Evolutionary conservation across 164 flowering plant species (phyloP).

Genomic region (Warburgia ugandensis): DNA sequence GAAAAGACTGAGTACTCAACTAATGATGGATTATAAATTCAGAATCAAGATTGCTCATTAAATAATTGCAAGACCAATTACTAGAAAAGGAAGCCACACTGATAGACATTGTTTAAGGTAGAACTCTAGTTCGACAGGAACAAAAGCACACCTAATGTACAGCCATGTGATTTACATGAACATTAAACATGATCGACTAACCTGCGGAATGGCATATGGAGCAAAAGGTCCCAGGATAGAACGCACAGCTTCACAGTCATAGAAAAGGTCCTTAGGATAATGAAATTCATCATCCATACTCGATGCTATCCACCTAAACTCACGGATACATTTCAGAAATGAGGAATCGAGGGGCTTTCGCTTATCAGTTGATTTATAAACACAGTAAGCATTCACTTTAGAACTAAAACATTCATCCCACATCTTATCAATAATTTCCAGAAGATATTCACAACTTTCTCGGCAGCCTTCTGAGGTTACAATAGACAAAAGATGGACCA

Average conservation of each 20-base stretch:
- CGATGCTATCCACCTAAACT: constrained; percentile 60
- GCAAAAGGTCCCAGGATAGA: constrained; percentile 64
- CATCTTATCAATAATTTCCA: constrained; percentile 63
- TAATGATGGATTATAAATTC: constrained; percentile 1
- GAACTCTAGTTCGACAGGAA: neutral
- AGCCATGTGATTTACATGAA: neutral
- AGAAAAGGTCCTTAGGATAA: constrained; percentile 67
- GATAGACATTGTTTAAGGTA: neutral
- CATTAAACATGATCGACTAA: too few species aligned
- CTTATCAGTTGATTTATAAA: constrained; percentile 23
- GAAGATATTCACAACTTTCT: constrained; percentile 45
- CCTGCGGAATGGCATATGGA: constrained; percentile 94
- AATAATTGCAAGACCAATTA: too few species aligned
- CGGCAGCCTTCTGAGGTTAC: constrained; percentile 34
- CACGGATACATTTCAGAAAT: constrained; percentile 39
- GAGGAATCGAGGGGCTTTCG: constrained; percentile 46
- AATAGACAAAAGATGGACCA: constrained; percentile 38
- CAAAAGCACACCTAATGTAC: neutral
- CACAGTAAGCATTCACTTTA: constrained; percentile 39
- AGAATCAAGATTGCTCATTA: too few species aligned
- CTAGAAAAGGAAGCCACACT: neutral
- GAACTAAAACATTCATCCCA: constrained; percentile 70
- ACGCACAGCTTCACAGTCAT: constrained; percentile 70
- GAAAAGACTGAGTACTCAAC: neutral
- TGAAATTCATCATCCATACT: constrained; percentile 58